Conservation (phyloP, 2,329 filamentous ascomycete species). For the Alternaria arbusti region DNA sequence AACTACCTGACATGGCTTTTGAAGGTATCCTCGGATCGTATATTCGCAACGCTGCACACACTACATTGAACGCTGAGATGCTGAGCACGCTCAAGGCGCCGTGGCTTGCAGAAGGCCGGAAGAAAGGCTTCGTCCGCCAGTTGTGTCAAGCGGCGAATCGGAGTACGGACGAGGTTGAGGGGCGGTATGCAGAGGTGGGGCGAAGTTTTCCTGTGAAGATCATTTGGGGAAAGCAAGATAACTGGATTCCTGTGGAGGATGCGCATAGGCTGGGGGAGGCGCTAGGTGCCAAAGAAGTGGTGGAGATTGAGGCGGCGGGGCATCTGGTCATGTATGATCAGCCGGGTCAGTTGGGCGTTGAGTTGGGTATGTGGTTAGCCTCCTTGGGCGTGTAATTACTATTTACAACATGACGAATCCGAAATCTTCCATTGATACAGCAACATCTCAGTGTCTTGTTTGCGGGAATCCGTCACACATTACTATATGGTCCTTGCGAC, state of each 20-base stretch:
- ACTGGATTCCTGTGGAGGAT: slow-evolving; percentile 20
- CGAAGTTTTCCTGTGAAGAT: slow-evolving; percentile 20
- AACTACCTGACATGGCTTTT: slow-evolving; percentile 22
- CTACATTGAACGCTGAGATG: slow-evolving; percentile 1
- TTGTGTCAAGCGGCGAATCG: slow-evolving; percentile 27
- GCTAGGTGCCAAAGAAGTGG: slow-evolving; percentile 17
- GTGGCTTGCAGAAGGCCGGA: slow-evolving; percentile 21
- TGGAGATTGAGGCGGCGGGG: slow-evolving; percentile 19
- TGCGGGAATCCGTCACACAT: not conserved
- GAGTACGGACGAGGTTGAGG: slow-evolving; percentile 23
- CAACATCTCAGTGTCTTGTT: not conserved
- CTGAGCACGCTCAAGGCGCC: slow-evolving; percentile 21
- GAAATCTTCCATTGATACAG: not conserved
- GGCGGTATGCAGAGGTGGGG: slow-evolving; percentile 22
- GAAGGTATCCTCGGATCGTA: slow-evolving; percentile 28
- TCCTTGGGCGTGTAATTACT: not conserved
- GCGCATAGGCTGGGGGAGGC: slow-evolving; percentile 20
- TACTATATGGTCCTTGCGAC: not conserved
- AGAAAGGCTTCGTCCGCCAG: slow-evolving; percentile 25
- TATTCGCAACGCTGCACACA: slow-evolving; percentile 23
- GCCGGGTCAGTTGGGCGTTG: slow-evolving; percentile 17
- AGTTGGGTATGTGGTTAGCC: slow-evolving; percentile 22
- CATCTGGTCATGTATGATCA: slow-evolving; percentile 30
- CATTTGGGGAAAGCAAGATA: slow-evolving; percentile 27
- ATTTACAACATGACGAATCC: not conserved